Percentiles rank a stretch among this genome's conserved stretches.
These are phyloP conservation scores for Austroboletus eburneus DNA, from an alignment of 768 basidiomycete species.

Conservation along the genomic window DNA sequence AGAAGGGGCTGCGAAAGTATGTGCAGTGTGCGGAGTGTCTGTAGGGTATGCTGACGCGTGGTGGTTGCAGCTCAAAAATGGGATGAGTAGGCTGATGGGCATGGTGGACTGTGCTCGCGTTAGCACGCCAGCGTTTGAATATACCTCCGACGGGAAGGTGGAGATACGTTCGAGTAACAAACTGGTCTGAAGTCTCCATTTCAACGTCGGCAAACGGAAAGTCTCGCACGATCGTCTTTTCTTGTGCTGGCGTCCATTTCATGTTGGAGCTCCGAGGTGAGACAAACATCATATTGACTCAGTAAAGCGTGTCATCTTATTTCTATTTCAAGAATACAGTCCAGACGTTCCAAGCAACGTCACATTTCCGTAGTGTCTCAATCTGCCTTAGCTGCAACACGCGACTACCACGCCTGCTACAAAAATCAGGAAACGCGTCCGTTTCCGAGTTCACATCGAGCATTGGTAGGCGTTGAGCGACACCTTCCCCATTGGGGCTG, in stretches of 20 bases:
- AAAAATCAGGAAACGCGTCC: too few relatives aligned
- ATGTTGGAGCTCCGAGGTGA: conserved; percentile 22
- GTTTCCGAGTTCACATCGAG: too few relatives aligned
- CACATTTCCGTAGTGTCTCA: too few relatives aligned
- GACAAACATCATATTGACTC: too few relatives aligned
- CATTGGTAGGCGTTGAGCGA: too few relatives aligned
- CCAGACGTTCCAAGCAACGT: too few relatives aligned
- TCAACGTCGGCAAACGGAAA: conserved; percentile 47
- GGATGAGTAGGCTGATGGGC: conserved; percentile 56
- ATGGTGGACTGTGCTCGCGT: conserved; percentile 57
- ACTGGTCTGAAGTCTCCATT: conserved; percentile 50
- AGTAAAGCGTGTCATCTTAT: too few relatives aligned
- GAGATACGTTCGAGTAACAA: conserved; percentile 60
- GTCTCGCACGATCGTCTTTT: conserved; percentile 51
- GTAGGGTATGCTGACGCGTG: conserved; percentile 26
- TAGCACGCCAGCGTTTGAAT: not conserved
- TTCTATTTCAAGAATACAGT: too few relatives aligned
- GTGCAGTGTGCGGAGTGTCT: conserved; percentile 53
- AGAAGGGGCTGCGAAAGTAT: conserved; percentile 56
- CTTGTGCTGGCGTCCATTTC: conserved; percentile 57
- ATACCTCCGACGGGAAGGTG: conserved; percentile 74
- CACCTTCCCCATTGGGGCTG: too few relatives aligned
- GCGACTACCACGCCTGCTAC: too few relatives aligned
- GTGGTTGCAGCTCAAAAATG: conserved; percentile 51
- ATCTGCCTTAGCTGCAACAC: too few relatives aligned